A percentile compares a stretch with the other conserved stretches of the same genome.
Evolutionary conservation across 768 basidiomycete genomes (phyloP).

Genomic region (Trametes cubensis): DNA sequence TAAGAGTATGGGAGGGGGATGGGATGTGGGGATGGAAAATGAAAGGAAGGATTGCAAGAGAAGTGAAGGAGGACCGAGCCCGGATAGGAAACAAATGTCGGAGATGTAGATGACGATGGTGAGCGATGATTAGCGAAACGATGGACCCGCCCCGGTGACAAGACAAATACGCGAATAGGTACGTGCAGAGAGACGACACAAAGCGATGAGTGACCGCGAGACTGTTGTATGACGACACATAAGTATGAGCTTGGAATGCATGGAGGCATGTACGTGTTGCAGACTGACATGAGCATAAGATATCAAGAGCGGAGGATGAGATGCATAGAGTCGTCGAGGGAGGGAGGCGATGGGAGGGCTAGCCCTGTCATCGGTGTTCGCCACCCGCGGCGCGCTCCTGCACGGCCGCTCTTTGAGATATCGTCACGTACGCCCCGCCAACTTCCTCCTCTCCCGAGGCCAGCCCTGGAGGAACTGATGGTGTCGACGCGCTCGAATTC

Average conservation of each 20-base stretch:
- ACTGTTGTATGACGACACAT: conserved; percentile 24
- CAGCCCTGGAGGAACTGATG: conserved; percentile 73
- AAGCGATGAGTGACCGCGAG: conserved; percentile 22
- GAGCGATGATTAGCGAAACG: conserved; percentile 23
- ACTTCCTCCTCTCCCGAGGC: conserved; percentile 59
- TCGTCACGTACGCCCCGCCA: conserved; percentile 84
- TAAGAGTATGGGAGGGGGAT: conserved; percentile 18
- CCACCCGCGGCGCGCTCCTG: conserved; percentile 55
- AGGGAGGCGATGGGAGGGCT: conserved; percentile 1
- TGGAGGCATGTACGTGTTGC: conserved; percentile 21
- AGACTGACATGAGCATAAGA: conserved; percentile 30
- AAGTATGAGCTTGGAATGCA: conserved; percentile 18
- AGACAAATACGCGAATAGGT: conserved; percentile 15
- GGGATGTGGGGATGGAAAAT: conserved; percentile 16
- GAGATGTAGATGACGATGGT: conserved; percentile 19
- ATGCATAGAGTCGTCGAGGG: conserved; percentile 24
- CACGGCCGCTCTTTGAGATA: conserved; percentile 72
- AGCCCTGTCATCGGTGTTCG: conserved; percentile 21
- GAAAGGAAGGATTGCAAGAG: conserved; percentile 19
- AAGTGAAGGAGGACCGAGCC: conserved; percentile 17
- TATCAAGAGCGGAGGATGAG: conserved; percentile 21
- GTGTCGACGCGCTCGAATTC: conserved; percentile 34
- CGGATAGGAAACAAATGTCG: conserved; percentile 15
- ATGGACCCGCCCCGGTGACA: conserved; percentile 23
- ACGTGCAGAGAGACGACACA: conserved; percentile 25